Conservation (phyloP, 495 filamentous ascomycete genomes). For the Ramalina intermedia region DNA sequence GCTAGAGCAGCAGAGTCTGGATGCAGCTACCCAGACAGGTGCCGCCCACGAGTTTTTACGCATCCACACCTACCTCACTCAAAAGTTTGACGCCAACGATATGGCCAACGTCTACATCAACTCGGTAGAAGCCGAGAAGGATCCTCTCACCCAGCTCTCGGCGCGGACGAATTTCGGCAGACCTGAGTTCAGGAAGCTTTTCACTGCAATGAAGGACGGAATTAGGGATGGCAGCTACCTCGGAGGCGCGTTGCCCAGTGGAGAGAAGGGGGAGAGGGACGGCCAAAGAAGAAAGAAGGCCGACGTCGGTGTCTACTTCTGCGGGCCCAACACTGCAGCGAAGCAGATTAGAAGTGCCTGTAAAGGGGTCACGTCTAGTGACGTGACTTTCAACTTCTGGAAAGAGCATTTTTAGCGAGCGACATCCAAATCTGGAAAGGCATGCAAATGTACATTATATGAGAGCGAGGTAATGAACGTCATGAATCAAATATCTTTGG, state of each 20-base stretch:
- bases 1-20: conserved; percentile 73
- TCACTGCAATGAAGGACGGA: conserved; percentile 74
- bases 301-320: conserved; percentile 96
- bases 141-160: conserved; percentile 84
- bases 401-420: conserved; percentile 64
- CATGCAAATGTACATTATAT: too few species aligned
- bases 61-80: conserved; percentile 96
- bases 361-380: conserved; percentile 48
- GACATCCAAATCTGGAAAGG: too few species aligned
- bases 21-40: conserved; percentile 46
- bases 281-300: conserved; percentile 38
- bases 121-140: conserved; percentile 69
- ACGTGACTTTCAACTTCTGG: conserved; percentile 95
- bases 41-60: conserved; percentile 75
- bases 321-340: conserved; percentile 68
- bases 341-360: conserved; percentile 75
- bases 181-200: conserved; percentile 75
- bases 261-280: conserved; percentile 1
- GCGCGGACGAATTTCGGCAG: conserved; percentile 89
- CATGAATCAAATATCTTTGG: too few species aligned
- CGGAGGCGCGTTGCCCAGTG: conserved; percentile 49
- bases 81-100: conserved; percentile 79
- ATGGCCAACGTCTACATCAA: conserved; percentile 95
- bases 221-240: conserved; percentile 78
- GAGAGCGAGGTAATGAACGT: too few species aligned